Base-by-base conservation (phyloP, 2,329 filamentous ascomycete genomes). In the Dothistroma septosporum region DNA sequence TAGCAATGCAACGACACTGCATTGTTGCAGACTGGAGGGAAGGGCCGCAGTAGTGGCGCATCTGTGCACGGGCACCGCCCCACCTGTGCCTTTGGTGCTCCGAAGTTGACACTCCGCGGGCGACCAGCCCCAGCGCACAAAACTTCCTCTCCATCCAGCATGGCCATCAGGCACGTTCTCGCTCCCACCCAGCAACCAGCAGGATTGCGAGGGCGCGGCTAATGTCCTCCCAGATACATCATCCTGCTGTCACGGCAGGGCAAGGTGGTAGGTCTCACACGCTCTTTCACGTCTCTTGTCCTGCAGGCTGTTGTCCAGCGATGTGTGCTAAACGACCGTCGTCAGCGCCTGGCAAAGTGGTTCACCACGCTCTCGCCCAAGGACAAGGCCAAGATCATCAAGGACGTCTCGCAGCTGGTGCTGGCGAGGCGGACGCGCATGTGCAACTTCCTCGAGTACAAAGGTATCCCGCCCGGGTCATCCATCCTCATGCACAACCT, bases 381-480 rank as follows among this genome's bases (percentile, higher is more conserved):
- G 79, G 94, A 99, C 75, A 99, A 99, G 82, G 94, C 93, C 79
- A 99, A 99, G 84, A 97, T 99, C 75, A 93, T 99, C 84, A 99
- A 99, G 79, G 94, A 99, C 83, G 94, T 99, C 72, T 92, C 94
- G 63, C 94, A 97, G 79, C 89, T 97, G 54, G 94, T 99, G 69
- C 87, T 99, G 68, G 94, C 94, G 65, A 87, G 94, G 69, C 87
- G 94, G 73, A 97, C 94, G 62, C 91, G 94, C 76, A 99, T 99
- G 94, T 99, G 94, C 85, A 99, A 99, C 80, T 99, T 99, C 78
- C 85, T 99, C 63, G 94, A 99, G 76, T 99, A 99, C 79, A 99
- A 99, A 87, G 93, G 93, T 95, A 69, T 54, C 21, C 14, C 19
- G 21, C 41, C 49, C 31, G 64, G 66, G 63, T 67, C 67, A 65